Evolutionary conservation across 2,329 filamentous ascomycete genomes (phyloP).

Genomic region (Aureobasidium melanogenum): DNA sequence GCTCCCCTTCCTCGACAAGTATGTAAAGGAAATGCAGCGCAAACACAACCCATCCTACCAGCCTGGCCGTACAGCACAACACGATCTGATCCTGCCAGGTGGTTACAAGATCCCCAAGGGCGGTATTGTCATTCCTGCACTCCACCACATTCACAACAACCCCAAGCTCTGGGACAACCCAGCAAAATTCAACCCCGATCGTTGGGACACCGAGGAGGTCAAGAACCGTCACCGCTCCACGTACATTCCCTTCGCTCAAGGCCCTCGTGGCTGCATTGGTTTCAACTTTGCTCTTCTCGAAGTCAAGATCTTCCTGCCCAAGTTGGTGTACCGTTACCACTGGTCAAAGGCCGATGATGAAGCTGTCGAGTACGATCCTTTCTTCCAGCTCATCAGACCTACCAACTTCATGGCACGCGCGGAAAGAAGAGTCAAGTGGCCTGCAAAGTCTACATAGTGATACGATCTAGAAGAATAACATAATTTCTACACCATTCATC

Average conservation of each 20-base stretch:
- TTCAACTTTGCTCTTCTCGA: slow-evolving; percentile 57
- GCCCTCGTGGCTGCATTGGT: slow-evolving; percentile 51
- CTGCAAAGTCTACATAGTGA: slow-evolving; percentile 20
- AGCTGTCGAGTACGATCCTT: slow-evolving; percentile 49
- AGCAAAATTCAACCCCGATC: slow-evolving; percentile 48
- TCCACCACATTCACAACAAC: slow-evolving; percentile 42
- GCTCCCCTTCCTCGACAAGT: slow-evolving; percentile 47
- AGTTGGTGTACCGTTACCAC: slow-evolving; percentile 51
- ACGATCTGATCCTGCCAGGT: slow-evolving; percentile 49
- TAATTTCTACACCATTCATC: not conserved
- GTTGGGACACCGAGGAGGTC: slow-evolving; percentile 49
- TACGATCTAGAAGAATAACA: not conserved
- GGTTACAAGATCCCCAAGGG: slow-evolving; percentile 49
- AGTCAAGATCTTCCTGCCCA: slow-evolving; percentile 50
- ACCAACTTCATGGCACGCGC: slow-evolving; percentile 47
- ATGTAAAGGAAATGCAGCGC: slow-evolving; percentile 53
- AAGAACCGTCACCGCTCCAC: slow-evolving; percentile 43
- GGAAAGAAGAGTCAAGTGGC: slow-evolving; percentile 42
- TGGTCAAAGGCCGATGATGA: slow-evolving; percentile 44
- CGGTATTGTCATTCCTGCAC: slow-evolving; percentile 44
- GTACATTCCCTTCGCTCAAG: slow-evolving; percentile 52
- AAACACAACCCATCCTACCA: slow-evolving; percentile 54
- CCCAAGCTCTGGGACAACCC: slow-evolving; percentile 50
- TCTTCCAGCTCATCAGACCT: slow-evolving; percentile 50
- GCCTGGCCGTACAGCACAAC: slow-evolving; percentile 48